These are phyloP conservation scores for Noccaea bulbosa DNA, from an alignment of 345 rosid species.

Conservation along the genomic window DNA sequence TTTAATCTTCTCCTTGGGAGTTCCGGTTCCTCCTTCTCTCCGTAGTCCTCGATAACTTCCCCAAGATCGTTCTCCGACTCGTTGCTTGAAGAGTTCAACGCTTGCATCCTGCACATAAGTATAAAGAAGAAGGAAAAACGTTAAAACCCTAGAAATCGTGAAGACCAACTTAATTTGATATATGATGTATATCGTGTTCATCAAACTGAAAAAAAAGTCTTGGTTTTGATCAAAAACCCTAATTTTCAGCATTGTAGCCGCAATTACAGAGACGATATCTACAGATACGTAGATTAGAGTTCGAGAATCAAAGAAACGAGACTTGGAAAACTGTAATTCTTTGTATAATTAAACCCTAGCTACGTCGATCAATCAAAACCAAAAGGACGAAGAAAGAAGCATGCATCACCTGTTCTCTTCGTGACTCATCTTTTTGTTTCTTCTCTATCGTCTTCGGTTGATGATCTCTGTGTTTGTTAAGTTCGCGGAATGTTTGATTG, in stretches of 20 bases:
- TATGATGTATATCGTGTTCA: neutral
- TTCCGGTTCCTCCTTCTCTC: neutral
- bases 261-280: neutral
- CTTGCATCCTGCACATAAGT: constrained; percentile 8
- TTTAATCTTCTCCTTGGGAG: constrained; percentile 60
- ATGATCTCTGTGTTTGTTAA: constrained; percentile 1
- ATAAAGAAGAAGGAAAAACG: neutral
- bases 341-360: constrained; percentile 17
- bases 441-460: neutral
- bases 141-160: constrained; percentile 14
- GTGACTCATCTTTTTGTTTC: neutral
- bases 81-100: neutral
- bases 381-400: constrained; percentile 1
- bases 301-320: neutral
- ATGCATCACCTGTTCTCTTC: constrained; percentile 18
- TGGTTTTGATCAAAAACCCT: neutral
- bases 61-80: neutral
- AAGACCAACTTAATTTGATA: neutral
- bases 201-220: neutral
- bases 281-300: neutral
- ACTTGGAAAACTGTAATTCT: neutral
- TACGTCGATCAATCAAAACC: neutral
- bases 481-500: neutral
- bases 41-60: neutral
- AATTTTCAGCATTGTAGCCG: neutral